Conservation (phyloP, 1,139 yeast species). For the Lizanozyma gosingica region DNA sequence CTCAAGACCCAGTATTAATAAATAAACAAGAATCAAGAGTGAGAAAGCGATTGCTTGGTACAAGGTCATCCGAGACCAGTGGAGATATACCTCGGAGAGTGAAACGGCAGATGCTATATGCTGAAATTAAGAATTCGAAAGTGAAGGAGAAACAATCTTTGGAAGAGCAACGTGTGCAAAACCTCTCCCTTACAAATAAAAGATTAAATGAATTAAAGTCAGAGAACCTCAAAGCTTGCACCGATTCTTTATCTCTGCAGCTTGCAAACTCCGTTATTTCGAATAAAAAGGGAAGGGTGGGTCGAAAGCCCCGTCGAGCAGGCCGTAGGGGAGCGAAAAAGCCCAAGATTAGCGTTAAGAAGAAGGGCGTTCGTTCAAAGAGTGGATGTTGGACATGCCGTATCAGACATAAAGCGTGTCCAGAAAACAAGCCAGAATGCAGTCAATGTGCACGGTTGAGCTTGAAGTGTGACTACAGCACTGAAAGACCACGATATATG, state of each 20-base stretch:
- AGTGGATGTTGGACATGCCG: conserved; percentile 68
- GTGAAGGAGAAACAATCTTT: too few species aligned
- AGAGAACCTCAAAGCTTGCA: too few species aligned
- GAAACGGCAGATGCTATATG: not conserved
- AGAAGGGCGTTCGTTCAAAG: conserved; percentile 21
- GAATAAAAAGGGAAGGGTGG: too few species aligned
- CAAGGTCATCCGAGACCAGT: too few species aligned
- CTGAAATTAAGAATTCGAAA: not conserved
- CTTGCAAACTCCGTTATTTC: too few species aligned
- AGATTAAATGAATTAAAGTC: too few species aligned
- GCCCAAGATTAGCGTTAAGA: not conserved
- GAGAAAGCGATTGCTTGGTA: too few species aligned
- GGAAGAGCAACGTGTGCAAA: too few species aligned
- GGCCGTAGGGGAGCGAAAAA: not conserved
- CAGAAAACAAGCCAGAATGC: conserved; percentile 53
- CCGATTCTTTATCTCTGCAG: too few species aligned
- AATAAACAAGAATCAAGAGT: too few species aligned
- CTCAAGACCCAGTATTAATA: too few species aligned
- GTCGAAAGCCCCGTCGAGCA: not conserved
- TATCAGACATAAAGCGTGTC: conserved; percentile 55
- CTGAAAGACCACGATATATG: conserved; percentile 49
- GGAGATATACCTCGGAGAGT: not conserved
- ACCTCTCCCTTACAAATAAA: too few species aligned
- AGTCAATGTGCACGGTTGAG: conserved; percentile 44
- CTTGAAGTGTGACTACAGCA: conserved; percentile 45